A percentile compares a stretch with the other conserved stretches of the same genome.
These are phyloP conservation scores for Aspergillus quadricinctus DNA, from an alignment of 2,329 filamentous ascomycete genomes.

Conservation along the genomic window DNA sequence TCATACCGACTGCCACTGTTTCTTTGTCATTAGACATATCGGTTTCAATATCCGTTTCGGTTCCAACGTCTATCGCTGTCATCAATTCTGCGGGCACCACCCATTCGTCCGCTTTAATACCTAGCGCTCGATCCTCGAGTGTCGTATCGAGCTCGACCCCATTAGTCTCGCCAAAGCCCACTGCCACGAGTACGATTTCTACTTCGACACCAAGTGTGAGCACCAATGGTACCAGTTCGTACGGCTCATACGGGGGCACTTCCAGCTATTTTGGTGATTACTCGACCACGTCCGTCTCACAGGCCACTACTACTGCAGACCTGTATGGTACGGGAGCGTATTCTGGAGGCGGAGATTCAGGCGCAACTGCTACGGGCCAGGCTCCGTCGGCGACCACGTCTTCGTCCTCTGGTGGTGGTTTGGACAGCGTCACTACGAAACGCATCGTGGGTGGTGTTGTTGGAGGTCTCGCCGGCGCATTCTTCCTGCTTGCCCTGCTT, in stretches of 20 bases:
- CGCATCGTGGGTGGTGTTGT: constrained; percentile 60
- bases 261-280: not conserved
- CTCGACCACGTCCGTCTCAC: constrained; percentile 3
- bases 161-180: not conserved
- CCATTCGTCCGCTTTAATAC: not conserved
- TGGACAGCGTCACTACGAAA: constrained; percentile 34
- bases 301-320: constrained; percentile 1
- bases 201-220: not conserved
- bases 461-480: constrained; percentile 56
- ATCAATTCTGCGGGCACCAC: constrained; percentile 1
- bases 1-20: not conserved
- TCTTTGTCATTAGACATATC: not conserved
- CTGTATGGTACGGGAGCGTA: constrained; percentile 1
- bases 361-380: constrained; percentile 3
- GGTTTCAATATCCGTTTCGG: not conserved
- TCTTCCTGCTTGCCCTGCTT: constrained; percentile 44
- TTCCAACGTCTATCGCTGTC: not conserved
- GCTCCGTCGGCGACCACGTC: constrained; percentile 4
- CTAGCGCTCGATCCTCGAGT: not conserved
- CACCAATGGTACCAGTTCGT: not conserved
- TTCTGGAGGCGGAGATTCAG: constrained; percentile 10
- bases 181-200: constrained; percentile 1
- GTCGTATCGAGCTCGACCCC: not conserved
- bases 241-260: not conserved
- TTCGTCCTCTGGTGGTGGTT: constrained; percentile 12